These are phyloP conservation scores for Tetrahymena elliotti DNA, from an alignment of 73 alveolate species.

Conservation along the genomic window DNA sequence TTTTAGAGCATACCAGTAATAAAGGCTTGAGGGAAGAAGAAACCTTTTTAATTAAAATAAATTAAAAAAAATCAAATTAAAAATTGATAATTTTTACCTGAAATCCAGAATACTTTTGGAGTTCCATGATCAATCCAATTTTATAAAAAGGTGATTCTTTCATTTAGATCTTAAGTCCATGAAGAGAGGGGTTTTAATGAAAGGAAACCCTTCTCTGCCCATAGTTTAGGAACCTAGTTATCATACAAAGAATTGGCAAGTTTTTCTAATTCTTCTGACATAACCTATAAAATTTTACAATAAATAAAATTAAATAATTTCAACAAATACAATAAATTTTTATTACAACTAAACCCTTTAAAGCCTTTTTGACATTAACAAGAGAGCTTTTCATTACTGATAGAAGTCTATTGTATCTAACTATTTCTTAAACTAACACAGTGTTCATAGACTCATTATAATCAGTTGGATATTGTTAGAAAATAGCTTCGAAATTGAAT, in stretches of 20 bases:
- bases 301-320: neutral
- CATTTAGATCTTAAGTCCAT: slow-evolving; percentile 93
- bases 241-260: slow-evolving; percentile 93
- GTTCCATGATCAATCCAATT: slow-evolving; percentile 87
- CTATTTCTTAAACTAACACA: slow-evolving; percentile 92
- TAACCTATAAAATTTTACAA: slow-evolving; percentile 38
- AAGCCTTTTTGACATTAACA: slow-evolving; percentile 83
- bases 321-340: neutral
- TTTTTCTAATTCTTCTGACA: slow-evolving; percentile 98
- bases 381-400: slow-evolving; percentile 80
- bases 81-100: slow-evolving; percentile 48
- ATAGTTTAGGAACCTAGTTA: slow-evolving; percentile 92
- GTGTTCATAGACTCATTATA: slow-evolving; percentile 98
- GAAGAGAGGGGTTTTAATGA: slow-evolving; percentile 97
- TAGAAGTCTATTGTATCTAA: slow-evolving; percentile 86
- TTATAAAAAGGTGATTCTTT: slow-evolving; percentile 69
- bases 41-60: slow-evolving; percentile 20
- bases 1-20: slow-evolving; percentile 99
- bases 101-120: slow-evolving; percentile 98
- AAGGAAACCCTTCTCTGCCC: slow-evolving; percentile 96
- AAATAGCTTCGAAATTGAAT: slow-evolving; percentile 90
- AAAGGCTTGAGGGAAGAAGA: slow-evolving; percentile 98
- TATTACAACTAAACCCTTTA: slow-evolving; percentile 80
- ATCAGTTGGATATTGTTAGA: slow-evolving; percentile 89
- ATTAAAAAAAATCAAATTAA: neutral